Base-by-base conservation (phyloP, 345 rosid genomes). In the Salix viminalis region DNA sequence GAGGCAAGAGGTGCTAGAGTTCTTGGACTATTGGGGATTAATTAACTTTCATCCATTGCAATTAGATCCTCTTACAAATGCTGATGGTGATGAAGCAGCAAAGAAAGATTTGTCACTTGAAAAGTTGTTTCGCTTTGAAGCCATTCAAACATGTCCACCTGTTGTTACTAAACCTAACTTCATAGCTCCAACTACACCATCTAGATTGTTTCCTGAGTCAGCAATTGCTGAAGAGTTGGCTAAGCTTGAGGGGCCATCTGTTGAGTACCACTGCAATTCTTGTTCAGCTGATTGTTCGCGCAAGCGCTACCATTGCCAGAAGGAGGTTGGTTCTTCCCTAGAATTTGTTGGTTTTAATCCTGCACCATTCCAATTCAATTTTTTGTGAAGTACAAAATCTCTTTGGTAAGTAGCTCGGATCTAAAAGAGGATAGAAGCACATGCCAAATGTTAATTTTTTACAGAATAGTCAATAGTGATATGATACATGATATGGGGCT, bases 261-360 rank as follows among this genome's bases (percentile, higher is more conserved):
- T 92, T 70, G 99, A 92, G 81, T 96, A 96, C 79, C 99, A 96
- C 83, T 96, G 99, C 86, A 96, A 96, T 84, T 93, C 93, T 77
- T 96, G 99, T 84, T 92, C 99, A 32, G 94, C 97, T 72, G 99
- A 96, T 84, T 96, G 99, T 87, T 92, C 99, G 68, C 90, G 98
- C 85, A 96, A 92, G 81, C 99, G 97, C 74, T 96, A 91, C 88
- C 99, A 96, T 83, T 96, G 99, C 83, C 99, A 91, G 76, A 96
- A 88, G 85, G 94, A 94, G 98, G 99, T 96, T 71, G 75, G 85
- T 83, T 77, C 37, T 65, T 78, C 64, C 37, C 61, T 52, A 15
- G 65, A 58, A 79, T 56, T 67, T 12, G 14, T 65, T 60, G 71
- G 44, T 74, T 68, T 42, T 75, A 70, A 39, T 36, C 74, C 30